Evolutionary conservation across 2,329 filamentous ascomycete species (phyloP), one percentile per base, ranked within the genome.

Genomic region (Alternaria gaisen): DNA sequence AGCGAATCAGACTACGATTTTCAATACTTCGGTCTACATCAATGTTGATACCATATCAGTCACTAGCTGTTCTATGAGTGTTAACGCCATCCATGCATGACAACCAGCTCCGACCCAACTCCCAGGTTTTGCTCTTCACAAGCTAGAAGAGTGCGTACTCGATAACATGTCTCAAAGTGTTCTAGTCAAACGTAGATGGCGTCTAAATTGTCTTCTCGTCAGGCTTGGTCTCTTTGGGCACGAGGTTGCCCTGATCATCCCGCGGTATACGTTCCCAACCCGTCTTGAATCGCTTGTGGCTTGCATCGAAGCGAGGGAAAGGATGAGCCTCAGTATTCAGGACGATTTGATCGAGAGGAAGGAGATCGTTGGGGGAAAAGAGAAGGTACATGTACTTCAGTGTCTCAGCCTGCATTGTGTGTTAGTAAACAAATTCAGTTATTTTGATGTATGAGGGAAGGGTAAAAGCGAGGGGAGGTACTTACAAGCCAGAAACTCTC

Each of bases 321-420:
- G 92, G 88, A 79, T 99, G 95, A 1, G 93, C 95, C 81, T 99
- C 95, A 1, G 95, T 99, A 78, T 99, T 99, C 75, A 98, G 89
- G 40, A 99, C 93, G 26, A 97, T 85, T 71, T 94, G 87, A 70
- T 95, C 91, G 32, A 99, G 84, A 2, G 94, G 93, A 42, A 98
- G 83, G 38, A 97, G 80, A 62, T 96, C 91, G 66, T 90, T 84
- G 4, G 91, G 89, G 3, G 92, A 94, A 81, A 99, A 99, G 34
- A 99, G 85, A 41, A 99, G 87, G 79, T 97, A 99, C 77, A 99
- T 91, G 78, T 99, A 99, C 81, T 99, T 99, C 44, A 99, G 84
- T 22, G 95, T 99, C 82, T 99, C 95, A 47, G 95, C 94, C 91
- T 93, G 28, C 26, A 0, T 22, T 1, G 28, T 22, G 9, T 11